Evolutionary conservation across 2,329 filamentous ascomycete genomes (phyloP), one percentile per base, ranked within the genome.

Genomic region (Calycina marina): DNA sequence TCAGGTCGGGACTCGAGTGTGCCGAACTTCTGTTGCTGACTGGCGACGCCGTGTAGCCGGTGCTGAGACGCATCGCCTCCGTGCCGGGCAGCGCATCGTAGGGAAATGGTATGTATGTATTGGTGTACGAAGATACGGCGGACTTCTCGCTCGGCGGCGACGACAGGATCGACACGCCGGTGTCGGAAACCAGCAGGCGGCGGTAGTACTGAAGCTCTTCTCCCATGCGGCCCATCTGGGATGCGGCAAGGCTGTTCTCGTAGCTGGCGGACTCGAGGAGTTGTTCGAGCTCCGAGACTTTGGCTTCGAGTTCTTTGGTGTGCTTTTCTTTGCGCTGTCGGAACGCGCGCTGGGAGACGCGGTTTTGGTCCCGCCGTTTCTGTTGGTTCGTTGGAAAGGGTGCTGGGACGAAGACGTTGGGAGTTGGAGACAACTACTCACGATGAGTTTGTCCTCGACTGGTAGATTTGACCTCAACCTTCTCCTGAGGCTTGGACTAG

Each of bases 271-370:
- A 24, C 30, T 31, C 30, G 18, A 31, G 30, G 9, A 31, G 30
- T 12, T 15, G 58, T 36, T 61, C 61, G 35, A 67, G 53, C 10
- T 63, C 59, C 28, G 51, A 50, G 17, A 74, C 60, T 42, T 69
- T 61, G 14, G 55, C 46, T 48, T 75, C 70, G 14, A 74, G 62
- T 40, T 74, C 69, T 35, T 66, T 64, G 39, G 72, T 71, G 39
- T 70, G 63, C 48, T 72, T 68, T 46, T 75, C 67, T 42, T 72
- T 72, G 28, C 67, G 60, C 46, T 71, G 66, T 25, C 67, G 59
- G 43, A 71, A 71, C 1, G 66, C 67, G 28, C 67, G 56, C 45
- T 72, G 67, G 4, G 67, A 69, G 27, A 66, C 66, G 28, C 67
- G 62, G 41, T 35, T 35, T 22, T 31, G 39, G 8, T 41, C 39